These are phyloP conservation scores for Volvariella volvacea DNA, from an alignment of 1,284 basidiomycete species.

Conservation along the genomic window DNA sequence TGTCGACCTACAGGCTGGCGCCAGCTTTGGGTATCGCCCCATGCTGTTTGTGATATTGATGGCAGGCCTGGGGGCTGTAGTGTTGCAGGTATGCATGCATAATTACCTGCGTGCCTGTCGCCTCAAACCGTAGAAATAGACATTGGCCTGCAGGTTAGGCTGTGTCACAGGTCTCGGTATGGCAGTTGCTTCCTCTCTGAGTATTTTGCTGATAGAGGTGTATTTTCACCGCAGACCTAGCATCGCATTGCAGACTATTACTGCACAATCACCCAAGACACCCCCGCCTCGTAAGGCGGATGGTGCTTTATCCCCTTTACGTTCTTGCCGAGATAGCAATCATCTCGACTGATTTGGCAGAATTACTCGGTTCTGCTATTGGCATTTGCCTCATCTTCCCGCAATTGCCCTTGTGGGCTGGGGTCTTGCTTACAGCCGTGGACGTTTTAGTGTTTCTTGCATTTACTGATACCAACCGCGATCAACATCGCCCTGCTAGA, in stretches of 20 bases:
- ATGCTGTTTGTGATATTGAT: constrained; percentile 75
- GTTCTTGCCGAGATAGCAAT: constrained; percentile 68
- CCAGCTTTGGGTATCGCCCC: constrained; percentile 64
- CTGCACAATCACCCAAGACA: constrained; percentile 53
- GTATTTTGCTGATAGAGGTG: too few species aligned
- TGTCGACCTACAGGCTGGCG: constrained; percentile 60
- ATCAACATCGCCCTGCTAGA: constrained; percentile 40
- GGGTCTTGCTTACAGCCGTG: constrained; percentile 70
- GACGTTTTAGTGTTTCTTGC: constrained; percentile 73
- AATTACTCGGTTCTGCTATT: constrained; percentile 57
- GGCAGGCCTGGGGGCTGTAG: constrained; percentile 66
- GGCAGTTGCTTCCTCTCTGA: too few species aligned
- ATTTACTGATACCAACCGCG: constrained; percentile 46
- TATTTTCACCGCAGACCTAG: constrained; percentile 38
- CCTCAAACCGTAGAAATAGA: constrained; percentile 22
- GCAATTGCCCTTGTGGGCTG: constrained; percentile 62
- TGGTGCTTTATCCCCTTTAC: constrained; percentile 60
- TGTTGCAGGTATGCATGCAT: constrained; percentile 44
- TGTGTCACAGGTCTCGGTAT: constrained; percentile 58
- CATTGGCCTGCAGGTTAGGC: constrained; percentile 49
- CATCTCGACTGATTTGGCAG: constrained; percentile 64
- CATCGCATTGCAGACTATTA: constrained; percentile 62
- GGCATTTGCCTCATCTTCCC: constrained; percentile 72
- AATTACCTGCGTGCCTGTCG: background rate
- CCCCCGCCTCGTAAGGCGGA: constrained; percentile 47